Percentiles rank a stretch among this genome's conserved stretches.
Evolutionary conservation across 495 filamentous ascomycete species (phyloP).

Genomic region (Immersiella caudata): DNA sequence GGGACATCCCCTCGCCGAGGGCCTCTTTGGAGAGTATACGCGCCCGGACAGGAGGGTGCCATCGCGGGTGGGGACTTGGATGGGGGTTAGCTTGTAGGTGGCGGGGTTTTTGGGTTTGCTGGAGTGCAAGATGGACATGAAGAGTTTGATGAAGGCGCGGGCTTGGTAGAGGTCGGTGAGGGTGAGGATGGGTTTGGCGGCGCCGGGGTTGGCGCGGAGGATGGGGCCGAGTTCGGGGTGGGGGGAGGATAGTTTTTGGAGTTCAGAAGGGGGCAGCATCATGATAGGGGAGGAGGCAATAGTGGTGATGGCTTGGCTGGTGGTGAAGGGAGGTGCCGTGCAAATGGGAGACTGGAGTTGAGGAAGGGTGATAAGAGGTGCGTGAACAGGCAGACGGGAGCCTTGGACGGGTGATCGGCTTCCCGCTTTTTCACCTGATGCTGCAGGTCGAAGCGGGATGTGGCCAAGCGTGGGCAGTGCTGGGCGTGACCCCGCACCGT

Average conservation of each 20-base stretch:
- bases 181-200: constrained; percentile 7
- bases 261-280: neutral
- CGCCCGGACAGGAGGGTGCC: neutral
- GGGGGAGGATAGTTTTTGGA: neutral
- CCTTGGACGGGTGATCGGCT: neutral
- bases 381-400: neutral
- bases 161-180: neutral
- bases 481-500: too few species aligned
- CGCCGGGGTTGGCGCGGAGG: neutral
- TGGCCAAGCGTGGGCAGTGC: too few species aligned
- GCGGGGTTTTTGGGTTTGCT: neutral
- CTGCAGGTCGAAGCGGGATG: too few species aligned
- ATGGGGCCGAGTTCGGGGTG: neutral
- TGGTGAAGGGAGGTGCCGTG: neutral
- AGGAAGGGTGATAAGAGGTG: neutral
- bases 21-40: neutral
- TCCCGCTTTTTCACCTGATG: too few species aligned
- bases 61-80: neutral
- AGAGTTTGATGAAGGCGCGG: constrained; percentile 8
- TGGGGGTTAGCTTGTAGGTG: neutral
- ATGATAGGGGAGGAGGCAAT: neutral
- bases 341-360: neutral
- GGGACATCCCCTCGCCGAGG: constrained; percentile 4
- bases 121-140: neutral
- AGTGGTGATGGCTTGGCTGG: neutral